phyloP scores from a whole-genome alignment of 345 rosid genomes.

The Theobroma cacao region DNA sequence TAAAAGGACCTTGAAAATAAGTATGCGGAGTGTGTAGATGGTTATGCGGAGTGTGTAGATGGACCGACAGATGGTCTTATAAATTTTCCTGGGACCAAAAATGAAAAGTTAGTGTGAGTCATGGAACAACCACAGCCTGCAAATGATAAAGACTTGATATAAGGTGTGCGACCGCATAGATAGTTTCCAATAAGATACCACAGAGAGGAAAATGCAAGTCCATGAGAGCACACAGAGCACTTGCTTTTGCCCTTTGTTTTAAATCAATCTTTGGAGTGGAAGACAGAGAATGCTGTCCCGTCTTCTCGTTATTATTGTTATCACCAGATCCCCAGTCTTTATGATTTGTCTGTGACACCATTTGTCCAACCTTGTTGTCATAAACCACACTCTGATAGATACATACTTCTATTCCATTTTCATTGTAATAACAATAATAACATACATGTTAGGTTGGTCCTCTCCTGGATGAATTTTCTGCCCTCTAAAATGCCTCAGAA shows the following conservation, averaged over 20 bases:
- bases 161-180: background rate
- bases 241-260: conserved; percentile 1
- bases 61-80: conserved; percentile 5
- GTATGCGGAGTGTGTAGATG: background rate
- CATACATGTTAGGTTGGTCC: background rate
- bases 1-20: background rate
- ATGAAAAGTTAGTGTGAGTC: background rate
- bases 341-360: conserved; percentile 11
- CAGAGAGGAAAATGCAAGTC: background rate
- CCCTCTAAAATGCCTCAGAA: background rate
- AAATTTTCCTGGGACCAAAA: conserved; percentile 16
- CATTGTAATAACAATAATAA: background rate
- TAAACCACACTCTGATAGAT: background rate
- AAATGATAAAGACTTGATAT: conserved; percentile 20
- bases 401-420: background rate
- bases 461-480: background rate
- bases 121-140: background rate
- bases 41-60: too few species aligned
- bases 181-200: background rate
- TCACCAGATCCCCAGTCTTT: background rate
- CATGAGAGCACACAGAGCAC: conserved; percentile 2
- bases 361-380: conserved; percentile 16
- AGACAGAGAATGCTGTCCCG: conserved; percentile 19
- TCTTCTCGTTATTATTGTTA: background rate
- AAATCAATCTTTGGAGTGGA: conserved; percentile 14